phyloP scores from a whole-genome alignment of 2,329 filamentous ascomycete genomes.

The Didymella pinodella region DNA sequence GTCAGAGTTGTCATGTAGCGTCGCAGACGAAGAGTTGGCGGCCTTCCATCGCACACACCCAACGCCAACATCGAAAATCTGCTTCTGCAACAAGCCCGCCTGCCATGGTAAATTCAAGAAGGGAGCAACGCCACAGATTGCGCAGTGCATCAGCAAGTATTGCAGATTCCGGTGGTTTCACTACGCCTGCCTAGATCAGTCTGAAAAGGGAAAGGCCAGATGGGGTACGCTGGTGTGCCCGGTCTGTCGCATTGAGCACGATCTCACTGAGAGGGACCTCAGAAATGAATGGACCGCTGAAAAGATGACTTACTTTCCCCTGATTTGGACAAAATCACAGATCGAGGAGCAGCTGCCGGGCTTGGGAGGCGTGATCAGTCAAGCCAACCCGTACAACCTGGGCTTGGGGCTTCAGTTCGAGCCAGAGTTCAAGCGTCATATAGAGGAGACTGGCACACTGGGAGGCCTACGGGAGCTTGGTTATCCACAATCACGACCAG shows the following conservation, averaged over 20 bases:
- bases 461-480: neutral
- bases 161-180: constrained; percentile 34
- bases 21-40: constrained; percentile 1
- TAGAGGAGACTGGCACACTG: neutral
- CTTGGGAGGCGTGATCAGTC: neutral
- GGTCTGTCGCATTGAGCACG: constrained; percentile 19
- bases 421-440: neutral
- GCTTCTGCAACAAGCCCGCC: constrained; percentile 28
- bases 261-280: constrained; percentile 5
- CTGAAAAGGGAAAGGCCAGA: constrained; percentile 22
- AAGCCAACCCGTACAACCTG: constrained; percentile 1
- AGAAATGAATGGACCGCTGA: constrained; percentile 1
- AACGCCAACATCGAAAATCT: constrained; percentile 21
- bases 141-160: constrained; percentile 26
- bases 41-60: constrained; percentile 1
- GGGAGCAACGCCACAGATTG: constrained; percentile 11
- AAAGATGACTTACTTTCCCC: neutral
- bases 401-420: neutral
- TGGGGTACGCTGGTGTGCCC: constrained; percentile 23
- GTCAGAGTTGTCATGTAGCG: neutral
- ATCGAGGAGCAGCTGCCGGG: constrained; percentile 1
- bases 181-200: constrained; percentile 30
- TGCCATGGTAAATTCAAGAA: constrained; percentile 8
- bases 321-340: neutral
- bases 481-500: constrained; percentile 1